Evolutionary conservation across 2,329 filamentous ascomycete species (phyloP).

Genomic region (Aspergillus alliaceus): DNA sequence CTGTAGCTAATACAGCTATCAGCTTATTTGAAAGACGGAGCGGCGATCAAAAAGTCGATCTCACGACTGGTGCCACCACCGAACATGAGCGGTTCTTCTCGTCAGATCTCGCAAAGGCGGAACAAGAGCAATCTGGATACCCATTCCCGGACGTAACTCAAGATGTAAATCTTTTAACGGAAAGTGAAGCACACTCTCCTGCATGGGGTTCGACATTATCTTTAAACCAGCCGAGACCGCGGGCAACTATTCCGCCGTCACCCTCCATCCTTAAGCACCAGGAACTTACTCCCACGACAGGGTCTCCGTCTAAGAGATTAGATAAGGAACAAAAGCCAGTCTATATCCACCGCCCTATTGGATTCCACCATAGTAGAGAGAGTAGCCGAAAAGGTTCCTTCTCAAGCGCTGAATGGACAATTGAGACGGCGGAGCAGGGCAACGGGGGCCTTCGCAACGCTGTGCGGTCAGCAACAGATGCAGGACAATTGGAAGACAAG

Average conservation of each 20-base stretch:
- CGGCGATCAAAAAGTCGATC: conserved; percentile 20
- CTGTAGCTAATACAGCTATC: conserved; percentile 23
- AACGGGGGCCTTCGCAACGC: conserved; percentile 92
- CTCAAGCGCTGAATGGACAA: conserved; percentile 75
- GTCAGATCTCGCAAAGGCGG: conserved; percentile 21
- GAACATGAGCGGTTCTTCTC: conserved; percentile 45
- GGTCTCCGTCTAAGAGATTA: conserved; percentile 20
- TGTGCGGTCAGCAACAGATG: conserved; percentile 71
- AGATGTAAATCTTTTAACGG: conserved; percentile 57
- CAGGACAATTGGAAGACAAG: conserved; percentile 69
- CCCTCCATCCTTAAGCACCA: conserved; percentile 71
- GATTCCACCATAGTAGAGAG: conserved; percentile 14
- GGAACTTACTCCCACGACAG: conserved; percentile 35
- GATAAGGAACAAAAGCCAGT: conserved; percentile 11
- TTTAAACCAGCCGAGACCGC: conserved; percentile 75
- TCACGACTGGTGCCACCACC: conserved; percentile 44
- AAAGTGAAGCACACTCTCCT: conserved; percentile 72
- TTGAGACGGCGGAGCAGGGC: conserved; percentile 83
- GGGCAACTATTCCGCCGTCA: conserved; percentile 71
- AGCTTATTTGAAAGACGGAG: conserved; percentile 38
- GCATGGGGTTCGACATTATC: conserved; percentile 69
- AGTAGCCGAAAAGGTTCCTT: conserved; percentile 67
- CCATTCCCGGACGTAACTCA: conserved; percentile 31
- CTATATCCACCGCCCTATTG: conserved; percentile 6
- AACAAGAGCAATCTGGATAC: conserved; percentile 26